Evolutionary conservation across 495 filamentous ascomycete genomes (phyloP), one percentile per base, ranked within the genome.

Genomic region (Neurospora africana): DNA sequence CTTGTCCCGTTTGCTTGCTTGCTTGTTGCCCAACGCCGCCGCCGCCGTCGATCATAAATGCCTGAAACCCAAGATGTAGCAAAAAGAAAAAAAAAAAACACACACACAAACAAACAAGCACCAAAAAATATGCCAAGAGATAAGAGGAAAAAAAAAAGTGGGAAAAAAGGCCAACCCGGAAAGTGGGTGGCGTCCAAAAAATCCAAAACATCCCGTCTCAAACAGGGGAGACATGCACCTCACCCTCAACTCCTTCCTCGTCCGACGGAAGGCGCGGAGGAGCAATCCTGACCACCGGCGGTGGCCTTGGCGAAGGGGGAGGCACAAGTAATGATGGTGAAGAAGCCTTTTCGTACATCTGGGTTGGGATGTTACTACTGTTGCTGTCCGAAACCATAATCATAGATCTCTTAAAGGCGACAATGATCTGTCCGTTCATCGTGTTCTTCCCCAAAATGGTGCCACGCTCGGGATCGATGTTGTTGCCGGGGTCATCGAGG

Each of bases 361-460:
- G 15, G 10, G n/a, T n/a, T 9, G 68, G 13, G 6, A 65, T 13
- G 27, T 69, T 69, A 19, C 36, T 43, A 69, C 7, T 9, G 68
- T 35, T 40, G 70, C 23, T 65, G 23, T 65, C 53, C 13, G 53
- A 65, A 65, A 65, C 27, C 27, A 65, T 65, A 9, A 65, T 76
- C 78, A 78, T 75, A 37, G 43, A 43, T 70, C 73, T 78, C 15
- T 70, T 68, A 40, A 79, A 79, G 7, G 73, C 74, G 13, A 79
- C 75, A 40, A 80, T 76, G 35, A 80, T 76, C 17, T 76, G 72
- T 13, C 76, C 76, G 67, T 73, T 69, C 2, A 61, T 47, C 2
- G 15, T 65, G 17, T 69, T 61, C 8, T 73, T 68, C 40, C 76
- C 74, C n/a, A 79, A n/a, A n/a, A 79, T 72, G 9, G 68, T 68